Percentiles rank a stretch among this genome's conserved stretches.
Conservation (phyloP, 176 grass and related monocot species). For the Pharus latifolius region DNA sequence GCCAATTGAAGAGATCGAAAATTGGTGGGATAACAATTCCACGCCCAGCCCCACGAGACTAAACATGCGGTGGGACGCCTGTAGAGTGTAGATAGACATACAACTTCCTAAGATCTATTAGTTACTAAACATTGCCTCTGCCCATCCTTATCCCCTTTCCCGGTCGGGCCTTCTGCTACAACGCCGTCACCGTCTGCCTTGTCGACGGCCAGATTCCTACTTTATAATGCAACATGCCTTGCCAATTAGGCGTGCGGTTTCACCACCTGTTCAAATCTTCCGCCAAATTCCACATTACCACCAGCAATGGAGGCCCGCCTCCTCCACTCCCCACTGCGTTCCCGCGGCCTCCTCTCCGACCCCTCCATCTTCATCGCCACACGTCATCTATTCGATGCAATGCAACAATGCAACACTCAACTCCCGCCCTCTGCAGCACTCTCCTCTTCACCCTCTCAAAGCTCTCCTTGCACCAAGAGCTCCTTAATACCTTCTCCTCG, state of each 20-base stretch:
- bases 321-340: constrained; percentile 22
- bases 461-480: constrained; percentile 46
- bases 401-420: constrained; percentile 36
- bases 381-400: constrained; percentile 59
- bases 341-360: constrained; percentile 31
- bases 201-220: too few species aligned
- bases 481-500: constrained; percentile 33
- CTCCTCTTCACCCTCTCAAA: constrained; percentile 45
- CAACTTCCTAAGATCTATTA: too few species aligned
- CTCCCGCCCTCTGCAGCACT: constrained; percentile 25
- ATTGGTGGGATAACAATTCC: too few species aligned
- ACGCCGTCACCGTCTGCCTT: too few species aligned
- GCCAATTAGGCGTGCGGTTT: neutral
- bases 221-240: constrained; percentile 7
- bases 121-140: too few species aligned
- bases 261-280: neutral
- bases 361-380: constrained; percentile 20
- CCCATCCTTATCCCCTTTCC: too few species aligned
- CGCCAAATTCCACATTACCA: neutral
- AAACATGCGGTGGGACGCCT: too few species aligned
- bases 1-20: too few species aligned
- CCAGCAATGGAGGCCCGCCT: constrained; percentile 33
- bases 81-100: too few species aligned
- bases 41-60: too few species aligned
- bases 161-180: too few species aligned